Conservation (phyloP, 2,329 filamentous ascomycete species). For the Diaporthe citri region DNA sequence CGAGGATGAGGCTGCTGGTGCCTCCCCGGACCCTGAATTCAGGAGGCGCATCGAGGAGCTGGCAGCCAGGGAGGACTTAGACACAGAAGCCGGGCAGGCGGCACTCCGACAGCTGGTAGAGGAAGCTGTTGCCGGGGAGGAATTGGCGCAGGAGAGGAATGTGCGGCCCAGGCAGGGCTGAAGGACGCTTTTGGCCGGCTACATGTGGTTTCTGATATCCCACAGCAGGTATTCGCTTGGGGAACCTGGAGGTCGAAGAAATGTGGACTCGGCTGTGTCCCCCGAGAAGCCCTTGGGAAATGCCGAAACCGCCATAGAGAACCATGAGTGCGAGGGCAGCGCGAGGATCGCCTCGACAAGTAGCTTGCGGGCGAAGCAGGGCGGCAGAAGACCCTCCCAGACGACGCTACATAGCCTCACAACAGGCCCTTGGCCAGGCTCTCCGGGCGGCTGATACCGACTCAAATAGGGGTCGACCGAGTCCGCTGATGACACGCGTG, state of each 20-base stretch:
- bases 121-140: constrained; percentile 80
- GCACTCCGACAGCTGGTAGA: constrained; percentile 83
- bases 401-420: constrained; percentile 62
- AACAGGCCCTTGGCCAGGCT: constrained; percentile 43
- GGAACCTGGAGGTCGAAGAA: constrained; percentile 64
- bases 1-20: constrained; percentile 66
- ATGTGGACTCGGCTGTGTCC: constrained; percentile 62
- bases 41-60: constrained; percentile 89
- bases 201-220: constrained; percentile 66
- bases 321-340: constrained; percentile 64
- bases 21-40: constrained; percentile 80
- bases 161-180: constrained; percentile 73
- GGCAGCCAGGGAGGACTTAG: constrained; percentile 85
- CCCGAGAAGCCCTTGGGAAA: constrained; percentile 61
- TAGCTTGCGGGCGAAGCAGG: constrained; percentile 63
- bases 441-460: constrained; percentile 71
- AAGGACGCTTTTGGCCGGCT: constrained; percentile 44
- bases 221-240: constrained; percentile 70
- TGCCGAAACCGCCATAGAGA: constrained; percentile 65
- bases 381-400: constrained; percentile 71
- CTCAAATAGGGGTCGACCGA: constrained; percentile 77
- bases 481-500: constrained; percentile 70
- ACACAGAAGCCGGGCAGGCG: constrained; percentile 82
- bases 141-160: constrained; percentile 72
- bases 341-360: constrained; percentile 60